Percentiles rank a stretch among this genome's conserved stretches.
Evolutionary conservation across 2,329 filamentous ascomycete species (phyloP).

Genomic region (Colletotrichum gigasporum): DNA sequence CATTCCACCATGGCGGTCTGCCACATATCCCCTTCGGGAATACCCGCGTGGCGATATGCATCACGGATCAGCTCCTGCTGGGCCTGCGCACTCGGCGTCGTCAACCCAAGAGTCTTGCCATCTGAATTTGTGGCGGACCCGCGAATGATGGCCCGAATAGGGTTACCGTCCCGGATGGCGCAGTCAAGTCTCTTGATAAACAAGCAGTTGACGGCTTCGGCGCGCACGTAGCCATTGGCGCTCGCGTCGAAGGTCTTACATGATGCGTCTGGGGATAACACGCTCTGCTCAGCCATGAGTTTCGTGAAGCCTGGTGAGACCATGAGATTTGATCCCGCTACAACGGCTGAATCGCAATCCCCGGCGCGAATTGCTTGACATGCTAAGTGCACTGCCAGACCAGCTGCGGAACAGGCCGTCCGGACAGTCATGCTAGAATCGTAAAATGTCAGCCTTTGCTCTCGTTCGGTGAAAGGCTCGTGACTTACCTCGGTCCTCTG

Average conservation of each 20-base stretch:
- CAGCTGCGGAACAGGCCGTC: conserved; percentile 45
- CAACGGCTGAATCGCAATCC: conserved; percentile 41
- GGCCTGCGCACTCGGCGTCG: conserved; percentile 42
- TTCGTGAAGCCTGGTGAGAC: not conserved
- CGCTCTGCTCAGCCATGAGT: conserved; percentile 35
- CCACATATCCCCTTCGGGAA: conserved; percentile 35
- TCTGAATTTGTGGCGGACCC: conserved; percentile 44
- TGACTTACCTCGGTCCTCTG: conserved; percentile 7
- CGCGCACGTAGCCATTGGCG: conserved; percentile 54
- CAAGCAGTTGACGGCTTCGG: conserved; percentile 49
- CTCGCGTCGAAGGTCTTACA: conserved; percentile 46
- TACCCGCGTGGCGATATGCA: conserved; percentile 36
- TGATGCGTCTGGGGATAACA: conserved; percentile 37
- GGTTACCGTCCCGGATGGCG: conserved; percentile 50
- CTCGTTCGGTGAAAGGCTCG: not conserved
- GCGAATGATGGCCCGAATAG: conserved; percentile 41
- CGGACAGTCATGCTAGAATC: conserved; percentile 42
- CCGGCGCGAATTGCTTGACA: conserved; percentile 39
- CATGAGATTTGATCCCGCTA: conserved; percentile 44
- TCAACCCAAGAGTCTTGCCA: conserved; percentile 46
- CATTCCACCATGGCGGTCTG: conserved; percentile 46
- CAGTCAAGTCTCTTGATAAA: conserved; percentile 50
- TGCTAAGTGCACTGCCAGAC: conserved; percentile 43
- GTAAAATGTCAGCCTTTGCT: not conserved
- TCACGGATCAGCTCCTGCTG: conserved; percentile 40